These are phyloP conservation scores for Plasmodium cynomolgi DNA, from an alignment of 169 alveolate genomes.

Conservation along the genomic window DNA sequence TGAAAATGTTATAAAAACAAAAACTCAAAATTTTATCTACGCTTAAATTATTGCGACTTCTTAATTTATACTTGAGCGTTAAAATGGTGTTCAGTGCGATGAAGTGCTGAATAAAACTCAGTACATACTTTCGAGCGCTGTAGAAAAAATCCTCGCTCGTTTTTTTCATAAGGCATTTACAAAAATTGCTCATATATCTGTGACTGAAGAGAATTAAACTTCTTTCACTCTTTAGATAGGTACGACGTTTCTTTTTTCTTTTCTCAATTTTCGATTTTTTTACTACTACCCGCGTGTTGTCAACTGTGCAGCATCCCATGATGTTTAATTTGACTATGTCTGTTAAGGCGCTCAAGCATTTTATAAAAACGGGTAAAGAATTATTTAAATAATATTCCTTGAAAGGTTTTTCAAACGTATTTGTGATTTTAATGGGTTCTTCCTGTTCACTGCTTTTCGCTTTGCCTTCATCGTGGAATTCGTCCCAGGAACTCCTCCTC, in stretches of 20 bases:
- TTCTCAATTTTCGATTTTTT: conserved; percentile 25
- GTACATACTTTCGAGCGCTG: conserved; percentile 37
- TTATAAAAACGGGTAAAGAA: conserved; percentile 30
- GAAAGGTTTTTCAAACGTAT: conserved; percentile 31
- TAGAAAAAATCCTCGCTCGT: conserved; percentile 41
- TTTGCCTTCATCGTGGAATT: not conserved
- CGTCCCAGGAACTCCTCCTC: not conserved
- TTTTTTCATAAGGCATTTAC: conserved; percentile 24
- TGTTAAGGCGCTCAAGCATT: conserved; percentile 34
- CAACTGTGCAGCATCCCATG: not conserved
- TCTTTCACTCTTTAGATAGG: not conserved
- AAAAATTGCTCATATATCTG: conserved; percentile 25
- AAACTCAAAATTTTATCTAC: conserved; percentile 9
- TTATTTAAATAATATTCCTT: conserved; percentile 51
- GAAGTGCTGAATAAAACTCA: conserved; percentile 39
- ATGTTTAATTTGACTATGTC: conserved; percentile 35
- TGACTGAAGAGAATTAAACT: conserved; percentile 3
- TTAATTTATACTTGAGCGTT: conserved; percentile 10
- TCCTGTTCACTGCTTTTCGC: not conserved
- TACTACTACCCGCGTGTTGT: not conserved
- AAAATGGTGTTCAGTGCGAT: conserved; percentile 34
- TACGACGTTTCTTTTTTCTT: conserved; percentile 19
- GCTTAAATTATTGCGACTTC: conserved; percentile 20
- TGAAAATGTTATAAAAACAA: conserved; percentile 33
- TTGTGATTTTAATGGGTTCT: conserved; percentile 5